Percentiles rank a stretch among this genome's conserved stretches.
Conservation (phyloP, 345 rosid genomes). For the Psidium guajava region DNA sequence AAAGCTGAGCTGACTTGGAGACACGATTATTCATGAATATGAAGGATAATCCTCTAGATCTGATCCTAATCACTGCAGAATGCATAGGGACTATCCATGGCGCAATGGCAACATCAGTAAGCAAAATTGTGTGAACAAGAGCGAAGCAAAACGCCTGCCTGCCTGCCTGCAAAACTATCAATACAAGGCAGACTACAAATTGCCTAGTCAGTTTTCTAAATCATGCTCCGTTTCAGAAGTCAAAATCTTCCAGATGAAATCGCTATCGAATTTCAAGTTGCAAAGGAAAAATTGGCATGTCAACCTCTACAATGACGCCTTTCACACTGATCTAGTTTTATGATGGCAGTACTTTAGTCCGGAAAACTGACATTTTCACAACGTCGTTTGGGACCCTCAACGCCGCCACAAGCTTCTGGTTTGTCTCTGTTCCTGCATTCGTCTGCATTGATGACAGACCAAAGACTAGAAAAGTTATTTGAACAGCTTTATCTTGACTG, state of each 20-base stretch:
- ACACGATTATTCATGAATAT: background rate
- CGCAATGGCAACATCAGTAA: background rate
- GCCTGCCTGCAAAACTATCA: background rate
- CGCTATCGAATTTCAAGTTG: background rate
- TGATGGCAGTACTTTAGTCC: background rate
- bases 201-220: background rate
- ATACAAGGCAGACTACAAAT: background rate
- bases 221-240: background rate
- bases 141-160: background rate
- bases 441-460: slow-evolving; percentile 23
- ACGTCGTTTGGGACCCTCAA: slow-evolving; percentile 8
- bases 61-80: background rate
- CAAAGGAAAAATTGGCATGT: background rate
- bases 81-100: background rate
- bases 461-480: background rate
- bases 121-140: background rate
- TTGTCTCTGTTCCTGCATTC: slow-evolving; percentile 77
- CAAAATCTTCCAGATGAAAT: background rate
- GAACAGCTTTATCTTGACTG: background rate
- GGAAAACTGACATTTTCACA: background rate
- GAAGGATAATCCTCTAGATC: background rate
- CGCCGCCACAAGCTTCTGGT: slow-evolving; percentile 51
- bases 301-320: background rate
- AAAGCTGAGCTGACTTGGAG: background rate
- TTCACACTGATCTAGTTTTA: background rate